Percentiles rank a stretch among this genome's conserved stretches.
Conservation (phyloP, 2,329 filamentous ascomycete genomes). For the Colletotrichum nymphaeae region DNA sequence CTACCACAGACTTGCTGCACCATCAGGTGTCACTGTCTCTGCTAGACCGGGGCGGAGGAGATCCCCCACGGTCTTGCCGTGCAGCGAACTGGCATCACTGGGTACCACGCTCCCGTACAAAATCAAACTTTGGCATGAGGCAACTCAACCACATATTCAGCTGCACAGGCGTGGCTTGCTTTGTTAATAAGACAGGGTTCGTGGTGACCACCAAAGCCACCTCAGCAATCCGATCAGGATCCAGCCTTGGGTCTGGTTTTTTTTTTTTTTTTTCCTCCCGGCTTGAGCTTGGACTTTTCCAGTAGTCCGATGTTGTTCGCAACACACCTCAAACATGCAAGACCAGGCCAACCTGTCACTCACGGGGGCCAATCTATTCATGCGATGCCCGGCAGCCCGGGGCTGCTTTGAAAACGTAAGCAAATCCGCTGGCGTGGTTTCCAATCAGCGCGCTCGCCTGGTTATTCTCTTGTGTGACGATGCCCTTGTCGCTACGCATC, state of each 20-base stretch:
- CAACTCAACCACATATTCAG: conserved; percentile 9
- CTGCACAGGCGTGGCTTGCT: conserved; percentile 15
- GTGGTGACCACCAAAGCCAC: not conserved
- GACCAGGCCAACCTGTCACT: conserved; percentile 26
- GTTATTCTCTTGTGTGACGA: conserved; percentile 2
- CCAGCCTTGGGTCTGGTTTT: not conserved
- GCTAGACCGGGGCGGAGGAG: not conserved
- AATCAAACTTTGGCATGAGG: conserved; percentile 15
- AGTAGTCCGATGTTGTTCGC: conserved; percentile 38
- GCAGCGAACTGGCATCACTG: not conserved
- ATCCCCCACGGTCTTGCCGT: conserved; percentile 14
- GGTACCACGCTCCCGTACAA: not conserved
- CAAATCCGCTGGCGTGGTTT: conserved; percentile 18
- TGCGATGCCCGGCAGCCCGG: conserved; percentile 28
- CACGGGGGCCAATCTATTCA: conserved; percentile 32
- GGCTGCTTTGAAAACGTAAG: conserved; percentile 4
- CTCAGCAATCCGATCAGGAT: conserved; percentile 18
- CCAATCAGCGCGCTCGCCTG: conserved; percentile 6
- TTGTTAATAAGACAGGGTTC: conserved; percentile 1
- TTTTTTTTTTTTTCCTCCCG: too few relatives aligned
- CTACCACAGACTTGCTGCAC: conserved; percentile 12
- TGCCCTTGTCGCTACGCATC: not conserved
- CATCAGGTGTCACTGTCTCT: conserved; percentile 12
- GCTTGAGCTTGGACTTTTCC: conserved; percentile 25
- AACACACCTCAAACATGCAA: conserved; percentile 43